These are phyloP conservation scores for Alternaria ethzedia DNA, from an alignment of 2,329 filamentous ascomycete species.

Conservation along the genomic window DNA sequence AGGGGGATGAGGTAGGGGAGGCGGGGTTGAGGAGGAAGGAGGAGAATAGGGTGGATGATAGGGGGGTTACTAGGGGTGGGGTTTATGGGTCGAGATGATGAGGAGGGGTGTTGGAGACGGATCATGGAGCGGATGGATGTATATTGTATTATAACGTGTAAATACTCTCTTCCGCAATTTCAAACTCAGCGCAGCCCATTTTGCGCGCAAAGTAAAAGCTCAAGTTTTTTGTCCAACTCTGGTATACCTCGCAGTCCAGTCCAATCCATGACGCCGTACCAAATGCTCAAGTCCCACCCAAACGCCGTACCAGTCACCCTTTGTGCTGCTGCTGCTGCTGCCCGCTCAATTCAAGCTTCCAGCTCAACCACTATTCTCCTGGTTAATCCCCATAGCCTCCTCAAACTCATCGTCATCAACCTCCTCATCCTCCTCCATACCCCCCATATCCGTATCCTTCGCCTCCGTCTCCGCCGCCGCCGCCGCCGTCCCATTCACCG, in stretches of 20 bases:
- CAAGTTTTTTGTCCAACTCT: constrained; percentile 20
- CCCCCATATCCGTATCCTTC: constrained; percentile 39
- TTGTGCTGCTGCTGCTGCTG: no score
- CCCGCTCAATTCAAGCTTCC: no score
- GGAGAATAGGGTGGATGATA: constrained; percentile 27
- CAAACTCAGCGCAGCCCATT: no score
- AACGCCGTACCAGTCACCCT: constrained; percentile 3
- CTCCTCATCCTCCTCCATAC: constrained; percentile 45
- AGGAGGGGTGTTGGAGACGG: neutral
- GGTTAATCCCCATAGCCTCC: constrained; percentile 42
- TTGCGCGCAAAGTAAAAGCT: no score
- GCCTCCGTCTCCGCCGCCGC: constrained; percentile 20
- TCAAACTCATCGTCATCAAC: constrained; percentile 56
- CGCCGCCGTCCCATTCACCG: constrained; percentile 24
- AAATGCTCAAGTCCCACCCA: constrained; percentile 16
- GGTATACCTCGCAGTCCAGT: constrained; percentile 23
- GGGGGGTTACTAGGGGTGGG: constrained; percentile 27
- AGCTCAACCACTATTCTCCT: neutral
- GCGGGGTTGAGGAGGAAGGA: constrained; percentile 11
- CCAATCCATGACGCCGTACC: constrained; percentile 15
- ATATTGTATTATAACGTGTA: constrained; percentile 20
- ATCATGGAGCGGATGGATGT: neutral
- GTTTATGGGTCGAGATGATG: constrained; percentile 15
- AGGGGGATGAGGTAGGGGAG: no score
- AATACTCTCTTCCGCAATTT: neutral